phyloP scores from a whole-genome alignment of 2,329 filamentous ascomycete species.

The Alternaria sp. region DNA sequence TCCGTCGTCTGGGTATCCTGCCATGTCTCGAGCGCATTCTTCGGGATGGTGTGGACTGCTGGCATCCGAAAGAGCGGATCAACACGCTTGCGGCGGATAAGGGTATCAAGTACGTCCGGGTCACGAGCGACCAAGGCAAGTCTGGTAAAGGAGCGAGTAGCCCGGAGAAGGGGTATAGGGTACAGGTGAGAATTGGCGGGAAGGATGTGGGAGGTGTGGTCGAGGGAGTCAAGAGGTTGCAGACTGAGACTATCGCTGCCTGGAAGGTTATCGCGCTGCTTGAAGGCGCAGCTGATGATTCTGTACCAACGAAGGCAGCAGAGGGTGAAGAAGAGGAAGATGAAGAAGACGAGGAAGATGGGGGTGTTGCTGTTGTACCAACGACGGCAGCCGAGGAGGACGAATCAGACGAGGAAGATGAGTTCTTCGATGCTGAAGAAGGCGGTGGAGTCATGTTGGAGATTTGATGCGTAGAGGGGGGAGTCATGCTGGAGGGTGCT shows the following conservation, averaged over 20 bases:
- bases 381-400: not conserved
- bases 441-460: conserved; percentile 14
- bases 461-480: not conserved
- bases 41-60: conserved; percentile 57
- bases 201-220: conserved; percentile 42
- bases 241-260: conserved; percentile 50
- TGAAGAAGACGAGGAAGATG: conserved; percentile 23
- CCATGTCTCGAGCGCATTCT: conserved; percentile 68
- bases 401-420: conserved; percentile 19
- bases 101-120: conserved; percentile 61
- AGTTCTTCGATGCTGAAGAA: conserved; percentile 27
- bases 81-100: conserved; percentile 62
- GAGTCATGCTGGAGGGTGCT: not conserved
- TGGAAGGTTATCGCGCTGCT: conserved; percentile 38
- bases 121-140: conserved; percentile 18
- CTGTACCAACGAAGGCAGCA: not conserved
- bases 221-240: conserved; percentile 41
- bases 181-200: conserved; percentile 46
- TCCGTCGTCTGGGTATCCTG: conserved; percentile 70
- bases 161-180: conserved; percentile 28
- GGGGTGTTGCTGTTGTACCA: not conserved
- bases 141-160: not conserved
- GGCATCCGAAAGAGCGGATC: conserved; percentile 72
- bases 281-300: conserved; percentile 9
- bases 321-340: conserved; percentile 18